Base-by-base conservation (phyloP, 2,329 filamentous ascomycete genomes). In the Phyllosticta capitalensis region DNA sequence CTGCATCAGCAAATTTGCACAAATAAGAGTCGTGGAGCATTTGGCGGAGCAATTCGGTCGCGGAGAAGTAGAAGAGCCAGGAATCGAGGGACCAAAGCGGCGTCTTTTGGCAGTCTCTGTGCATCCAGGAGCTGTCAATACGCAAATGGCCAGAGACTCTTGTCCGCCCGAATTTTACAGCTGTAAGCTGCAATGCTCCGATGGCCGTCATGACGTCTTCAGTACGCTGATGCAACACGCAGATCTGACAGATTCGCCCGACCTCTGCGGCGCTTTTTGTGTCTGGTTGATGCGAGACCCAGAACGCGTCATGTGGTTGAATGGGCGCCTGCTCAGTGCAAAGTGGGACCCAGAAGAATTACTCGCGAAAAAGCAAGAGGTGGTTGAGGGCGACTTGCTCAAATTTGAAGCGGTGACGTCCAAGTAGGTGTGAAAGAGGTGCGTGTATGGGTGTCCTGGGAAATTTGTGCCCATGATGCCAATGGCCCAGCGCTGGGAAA, bases 111-210 rank as follows among this genome's bases (percentile, higher is more conserved):
- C 63, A 24, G 67, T 69, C 26, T 67, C 67, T 20, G 64, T 75
- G 28, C 72, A 75, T 65, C 72, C 72, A 0, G 73, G 72, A 0
- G 72, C 70, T 3, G 68, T 76, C 50, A 61, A 64, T 54, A 73
- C 68, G 53, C 70, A 71, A 51, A 71, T 74, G 67, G 67, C 70
- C 1, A 64, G 64, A 21, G 66, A 67, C 61, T 67, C 58, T 9
- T 57, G 65, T 55, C 67, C 67, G 5, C 63, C 68, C 21, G 62
- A 56, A 20, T 64, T 68, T 20, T 54, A 20, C 52, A 59, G 54
- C 19, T 51, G 56, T 58, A 21, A 30, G 56, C 52, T n/a, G 14
- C 78, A 75, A 0, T 79, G 83, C 64, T 78, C 75, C 62, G 63
- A 80, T 7, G 69, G 73, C 48, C 67, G 67, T 0, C 81, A 83